Evolutionary conservation across 2,329 filamentous ascomycete genomes (phyloP), one percentile per base, ranked within the genome.

Genomic region (Hortaea werneckii): DNA sequence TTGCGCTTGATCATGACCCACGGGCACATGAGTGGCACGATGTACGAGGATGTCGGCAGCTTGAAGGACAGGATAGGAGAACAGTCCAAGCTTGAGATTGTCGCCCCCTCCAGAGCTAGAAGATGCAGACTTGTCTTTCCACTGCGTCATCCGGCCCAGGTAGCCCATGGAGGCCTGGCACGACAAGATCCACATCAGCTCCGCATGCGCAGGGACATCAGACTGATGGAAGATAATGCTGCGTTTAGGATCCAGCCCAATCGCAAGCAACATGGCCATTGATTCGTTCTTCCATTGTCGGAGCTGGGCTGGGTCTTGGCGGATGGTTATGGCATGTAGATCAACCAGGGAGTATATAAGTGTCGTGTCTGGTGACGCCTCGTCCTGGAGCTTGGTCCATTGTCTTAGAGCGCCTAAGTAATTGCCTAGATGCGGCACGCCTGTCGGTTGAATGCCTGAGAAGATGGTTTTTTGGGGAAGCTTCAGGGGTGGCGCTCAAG

Each of bases 121-220:
- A 35, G 32, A 35, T 1, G 53, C 52, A 4, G 58, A 60, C 54
- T 62, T 61, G 34, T 80, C 87, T 80, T 98, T 98, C 89, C 92
- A 98, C 66, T 96, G 92, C 28, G 92, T 96, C 92, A 98, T 98
- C n/a, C 92, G 77, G 7, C 84, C 84, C n/a, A 98, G 71, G 67
- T 95, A 94, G 35, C 92, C 92, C 66, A 92, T 88, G 5, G 86
- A 90, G 26, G 92, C 86, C 43, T 85, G 85, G 54, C 89, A 95
- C 61, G 87, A 90, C 50, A 98, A 69, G 60, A 96, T 88, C 92
- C 92, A 98, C 85, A 95, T 94, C 52, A 98, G 75, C 66, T 96
- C 89, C 4, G 85, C 72, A 67, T 96, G 92, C 40, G 82, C 81
- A 12, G 80, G 73, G 2, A 89, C 59, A 47, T 58, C 53, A 41